These are phyloP conservation scores for Salix dunnii DNA, from an alignment of 345 rosid species.

Conservation along the genomic window DNA sequence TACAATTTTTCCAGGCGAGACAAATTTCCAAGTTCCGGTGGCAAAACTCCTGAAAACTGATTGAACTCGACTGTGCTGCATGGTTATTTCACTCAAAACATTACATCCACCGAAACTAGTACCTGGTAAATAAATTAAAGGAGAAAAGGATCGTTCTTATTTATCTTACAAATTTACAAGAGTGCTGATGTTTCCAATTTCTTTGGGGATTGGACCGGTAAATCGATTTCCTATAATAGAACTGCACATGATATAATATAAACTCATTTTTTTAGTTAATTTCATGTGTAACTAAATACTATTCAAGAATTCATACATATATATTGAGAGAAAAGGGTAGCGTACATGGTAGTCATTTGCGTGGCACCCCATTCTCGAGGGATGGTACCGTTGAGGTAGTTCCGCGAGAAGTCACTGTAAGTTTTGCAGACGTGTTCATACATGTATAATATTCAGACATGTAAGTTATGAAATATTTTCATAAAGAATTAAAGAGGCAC, in stretches of 20 bases:
- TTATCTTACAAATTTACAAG: no score
- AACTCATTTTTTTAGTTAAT: background rate
- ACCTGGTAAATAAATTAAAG: background rate
- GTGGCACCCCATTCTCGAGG: conserved; percentile 18
- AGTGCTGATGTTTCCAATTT: no score
- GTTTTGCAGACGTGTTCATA: no score
- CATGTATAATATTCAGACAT: no score
- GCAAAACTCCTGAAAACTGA: conserved; percentile 33
- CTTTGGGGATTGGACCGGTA: conserved; percentile 44
- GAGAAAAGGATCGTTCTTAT: no score
- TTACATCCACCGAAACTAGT: background rate
- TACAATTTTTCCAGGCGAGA: conserved; percentile 8
- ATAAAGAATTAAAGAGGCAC: no score
- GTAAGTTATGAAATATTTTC: no score
- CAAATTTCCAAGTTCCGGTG: conserved; percentile 35
- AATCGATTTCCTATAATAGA: conserved; percentile 44
- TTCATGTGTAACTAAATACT: no score
- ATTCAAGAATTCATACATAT: no score
- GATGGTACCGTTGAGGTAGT: conserved; percentile 12
- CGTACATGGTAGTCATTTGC: background rate
- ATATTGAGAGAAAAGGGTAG: no score
- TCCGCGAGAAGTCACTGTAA: conserved; percentile 12
- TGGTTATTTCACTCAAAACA: background rate
- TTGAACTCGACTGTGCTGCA: conserved; percentile 22
- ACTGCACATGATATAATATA: conserved; percentile 18